Evolutionary conservation across 2,329 filamentous ascomycete genomes (phyloP), one percentile per base, ranked within the genome.

Genomic region (Mariannaea sp.): DNA sequence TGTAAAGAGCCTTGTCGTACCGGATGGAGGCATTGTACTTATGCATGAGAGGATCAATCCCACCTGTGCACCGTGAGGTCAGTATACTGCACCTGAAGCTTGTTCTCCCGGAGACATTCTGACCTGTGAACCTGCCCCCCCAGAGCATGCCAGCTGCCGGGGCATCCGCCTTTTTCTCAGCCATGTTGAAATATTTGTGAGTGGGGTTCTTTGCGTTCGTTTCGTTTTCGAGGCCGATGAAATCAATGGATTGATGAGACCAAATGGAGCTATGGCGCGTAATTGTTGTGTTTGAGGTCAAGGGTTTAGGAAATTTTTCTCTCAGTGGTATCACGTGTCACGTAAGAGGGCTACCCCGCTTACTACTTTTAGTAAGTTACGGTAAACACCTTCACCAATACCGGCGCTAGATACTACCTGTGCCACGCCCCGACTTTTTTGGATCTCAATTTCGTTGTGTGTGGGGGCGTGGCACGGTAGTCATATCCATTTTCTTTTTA

Each of bases 1-100:
- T 84, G 76, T 90, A 90, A 65, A 96, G 86, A 47, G 80, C 79
- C 61, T 86, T 84, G 73, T 96, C 91, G 73, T 88, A 92, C 69
- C 83, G 84, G 63, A 96, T 87, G 48, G 83, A 88, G 65, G 87
- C 86, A 71, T 96, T 96, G 79, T 93, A 96, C 61, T 88, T 80
- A 56, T 86, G 81, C 90, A 96, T 96, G 46, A 95, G 81, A 48
- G 90, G 89, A 74, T 95, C 90, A 24, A 24, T 24, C 22, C 5
- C 22, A 24, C 22, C 22, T 24, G 22, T 8, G 22, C 22, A 24
- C 22, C 22, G 8, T 24, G 22, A 24, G 22, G 22, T 24, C 22
- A 24, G 22, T 30, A 12, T 30, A n/a, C 29, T 30, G 29, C 29
- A 30, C 13, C 29, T 12, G 29, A 30, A 30, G 29, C 29, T 30